Percentiles rank a stretch among this genome's conserved stretches.
These are phyloP conservation scores for Verticillium dahliae DNA, from an alignment of 2,329 filamentous ascomycete species.

Conservation along the genomic window DNA sequence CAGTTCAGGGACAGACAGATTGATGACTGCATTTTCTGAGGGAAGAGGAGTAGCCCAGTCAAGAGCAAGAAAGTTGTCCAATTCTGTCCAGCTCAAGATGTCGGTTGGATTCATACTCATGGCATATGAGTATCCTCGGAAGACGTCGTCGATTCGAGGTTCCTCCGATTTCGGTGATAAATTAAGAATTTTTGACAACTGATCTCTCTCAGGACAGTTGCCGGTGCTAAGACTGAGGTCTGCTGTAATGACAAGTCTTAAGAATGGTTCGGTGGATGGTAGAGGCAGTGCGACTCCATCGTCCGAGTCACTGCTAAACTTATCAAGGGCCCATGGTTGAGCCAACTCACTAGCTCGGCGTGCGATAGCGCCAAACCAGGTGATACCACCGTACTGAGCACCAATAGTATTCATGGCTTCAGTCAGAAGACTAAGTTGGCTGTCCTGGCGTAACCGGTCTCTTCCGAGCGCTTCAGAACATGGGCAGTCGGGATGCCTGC, in stretches of 20 bases:
- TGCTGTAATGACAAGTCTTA: background rate
- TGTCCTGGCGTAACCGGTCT: constrained; percentile 23
- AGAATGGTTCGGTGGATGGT: background rate
- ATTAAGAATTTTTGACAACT: background rate
- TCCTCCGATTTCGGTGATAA: background rate
- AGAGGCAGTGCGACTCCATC: background rate
- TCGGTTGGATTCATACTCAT: background rate
- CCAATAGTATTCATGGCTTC: constrained; percentile 39
- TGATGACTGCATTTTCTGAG: no score
- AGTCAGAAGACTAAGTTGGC: constrained; percentile 34
- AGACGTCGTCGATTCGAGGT: background rate
- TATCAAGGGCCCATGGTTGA: constrained; percentile 11
- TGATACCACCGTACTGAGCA: constrained; percentile 36
- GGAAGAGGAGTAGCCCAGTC: background rate
- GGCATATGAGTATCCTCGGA: background rate
- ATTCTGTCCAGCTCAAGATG: background rate
- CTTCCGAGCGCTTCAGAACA: background rate
- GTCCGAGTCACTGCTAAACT: background rate
- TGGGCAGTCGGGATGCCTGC: constrained; percentile 4
- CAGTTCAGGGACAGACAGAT: no score
- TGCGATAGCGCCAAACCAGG: constrained; percentile 36
- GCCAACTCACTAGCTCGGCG: constrained; percentile 34
- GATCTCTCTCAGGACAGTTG: background rate
- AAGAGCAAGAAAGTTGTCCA: background rate
- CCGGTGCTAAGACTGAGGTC: background rate